Base-by-base conservation (phyloP, 2,329 filamentous ascomycete genomes). In the Periconia sp. region DNA sequence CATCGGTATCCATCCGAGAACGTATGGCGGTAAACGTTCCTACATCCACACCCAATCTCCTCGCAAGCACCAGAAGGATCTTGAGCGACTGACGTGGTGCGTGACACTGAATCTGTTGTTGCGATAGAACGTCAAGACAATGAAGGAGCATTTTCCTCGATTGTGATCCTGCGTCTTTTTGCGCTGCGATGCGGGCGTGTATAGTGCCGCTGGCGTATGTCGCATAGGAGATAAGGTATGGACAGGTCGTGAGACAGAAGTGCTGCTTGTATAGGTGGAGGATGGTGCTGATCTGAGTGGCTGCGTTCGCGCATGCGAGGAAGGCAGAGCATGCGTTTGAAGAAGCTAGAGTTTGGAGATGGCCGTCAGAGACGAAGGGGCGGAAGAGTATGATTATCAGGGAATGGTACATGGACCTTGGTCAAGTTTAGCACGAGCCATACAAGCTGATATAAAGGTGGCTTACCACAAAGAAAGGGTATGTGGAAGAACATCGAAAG, bases 171-270 rank as follows among this genome's bases (percentile, higher is more conserved):
- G 33, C 33, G 33, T 3, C 3, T 5, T 37, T n/a, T 37, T 37
- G 41, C 17, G 77, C 77, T 2, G 81, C 78, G 0, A 81, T 79
- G 3, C 80, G 79, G 0, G 77, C 77, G 46, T 80, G 77, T n/a
- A 84, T 82, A 0, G 80, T 83, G 0, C 79, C 80, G 3, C 76
- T 76, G 0, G 82, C 80, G 52, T 83, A 85, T 0, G 79, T 82
- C 0, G 82, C 79, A 60, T 85, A 84, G 0, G 79, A 81, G n/a
- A 83, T 75, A 1, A 83, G 66, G 49, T 83, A 83, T 0, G 81
- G 81, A 0, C 81, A 78, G 8, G 74, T 66, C 13, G 71, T 66
- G 1, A 81, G 70, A 0, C 76, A 78, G 41, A 80, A 83, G 0
- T 74, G 67, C 27, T 66, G 63, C 19, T 80, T 72, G 44, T 82